phyloP scores from a whole-genome alignment of 345 rosid genomes.

The Eucalyptus grandis region DNA sequence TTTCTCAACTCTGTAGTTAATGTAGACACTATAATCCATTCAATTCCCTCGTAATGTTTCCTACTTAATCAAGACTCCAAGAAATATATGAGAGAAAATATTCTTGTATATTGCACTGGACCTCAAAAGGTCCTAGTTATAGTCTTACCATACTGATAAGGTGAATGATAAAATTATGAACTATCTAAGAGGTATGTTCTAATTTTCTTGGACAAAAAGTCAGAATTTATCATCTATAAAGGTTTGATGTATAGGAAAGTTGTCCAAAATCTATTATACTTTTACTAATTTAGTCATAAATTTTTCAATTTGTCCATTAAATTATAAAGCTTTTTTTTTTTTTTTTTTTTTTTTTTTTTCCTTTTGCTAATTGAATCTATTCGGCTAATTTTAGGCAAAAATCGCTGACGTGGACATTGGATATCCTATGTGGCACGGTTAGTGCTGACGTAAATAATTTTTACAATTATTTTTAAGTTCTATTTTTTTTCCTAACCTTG shows the following conservation, averaged over 20 bases:
- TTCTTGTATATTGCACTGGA: background rate
- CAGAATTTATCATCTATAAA: background rate
- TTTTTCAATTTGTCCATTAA: background rate
- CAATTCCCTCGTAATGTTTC: background rate
- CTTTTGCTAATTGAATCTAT: background rate
- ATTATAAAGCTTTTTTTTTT: rapidly evolving
- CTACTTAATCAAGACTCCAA: background rate
- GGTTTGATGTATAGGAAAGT: background rate
- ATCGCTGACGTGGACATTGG: rapidly evolving
- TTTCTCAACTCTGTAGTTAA: background rate
- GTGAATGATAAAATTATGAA: background rate
- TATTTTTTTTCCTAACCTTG: background rate
- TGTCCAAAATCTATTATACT: background rate
- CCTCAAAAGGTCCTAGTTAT: rapidly evolving
- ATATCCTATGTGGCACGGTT: rapidly evolving
- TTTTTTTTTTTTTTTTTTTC: background rate
- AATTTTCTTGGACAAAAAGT: too few relatives aligned
- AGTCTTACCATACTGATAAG: background rate
- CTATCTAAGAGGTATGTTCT: too few relatives aligned
- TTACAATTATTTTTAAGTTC: rapidly evolving
- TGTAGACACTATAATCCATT: background rate
- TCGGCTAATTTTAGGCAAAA: rapidly evolving
- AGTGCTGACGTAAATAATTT: rapidly evolving
- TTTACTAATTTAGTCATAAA: too few relatives aligned
- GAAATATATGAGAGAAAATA: background rate